Evolutionary conservation across 164 flowering plant genomes (phyloP).

Genomic region (Sedum album): DNA sequence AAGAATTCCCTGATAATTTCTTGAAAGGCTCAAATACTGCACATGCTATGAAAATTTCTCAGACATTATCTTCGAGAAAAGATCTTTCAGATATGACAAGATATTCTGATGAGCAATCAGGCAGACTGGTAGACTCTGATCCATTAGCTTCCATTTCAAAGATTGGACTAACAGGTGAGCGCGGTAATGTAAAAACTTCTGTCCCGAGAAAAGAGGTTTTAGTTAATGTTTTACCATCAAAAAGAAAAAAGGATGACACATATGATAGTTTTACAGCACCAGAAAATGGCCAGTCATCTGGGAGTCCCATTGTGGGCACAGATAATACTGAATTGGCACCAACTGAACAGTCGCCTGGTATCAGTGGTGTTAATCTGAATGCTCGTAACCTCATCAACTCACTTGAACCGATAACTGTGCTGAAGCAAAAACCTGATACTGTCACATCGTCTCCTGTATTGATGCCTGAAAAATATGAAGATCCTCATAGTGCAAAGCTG

Average conservation of each 20-base stretch:
- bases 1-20: too few species aligned
- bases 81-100: not conserved
- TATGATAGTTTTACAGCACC: constrained; percentile 19
- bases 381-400: too few species aligned
- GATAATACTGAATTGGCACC: too few species aligned
- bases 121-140: not conserved
- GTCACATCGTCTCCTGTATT: too few species aligned
- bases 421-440: too few species aligned
- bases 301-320: constrained; percentile 9
- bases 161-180: constrained; percentile 5
- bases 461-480: too few species aligned
- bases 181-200: constrained; percentile 10
- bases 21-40: not conserved
- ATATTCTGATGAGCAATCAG: not conserved
- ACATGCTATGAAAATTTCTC: not conserved
- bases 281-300: constrained; percentile 16
- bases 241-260: constrained; percentile 23
- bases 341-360: too few species aligned
- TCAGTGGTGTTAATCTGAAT: too few species aligned
- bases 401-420: too few species aligned
- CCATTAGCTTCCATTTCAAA: not conserved
- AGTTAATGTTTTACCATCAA: constrained; percentile 22
- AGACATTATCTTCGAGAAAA: not conserved
- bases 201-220: constrained; percentile 15
- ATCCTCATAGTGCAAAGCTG: too few species aligned